Base-by-base conservation (phyloP, 768 basidiomycete species). In the Grammothele lineata region DNA sequence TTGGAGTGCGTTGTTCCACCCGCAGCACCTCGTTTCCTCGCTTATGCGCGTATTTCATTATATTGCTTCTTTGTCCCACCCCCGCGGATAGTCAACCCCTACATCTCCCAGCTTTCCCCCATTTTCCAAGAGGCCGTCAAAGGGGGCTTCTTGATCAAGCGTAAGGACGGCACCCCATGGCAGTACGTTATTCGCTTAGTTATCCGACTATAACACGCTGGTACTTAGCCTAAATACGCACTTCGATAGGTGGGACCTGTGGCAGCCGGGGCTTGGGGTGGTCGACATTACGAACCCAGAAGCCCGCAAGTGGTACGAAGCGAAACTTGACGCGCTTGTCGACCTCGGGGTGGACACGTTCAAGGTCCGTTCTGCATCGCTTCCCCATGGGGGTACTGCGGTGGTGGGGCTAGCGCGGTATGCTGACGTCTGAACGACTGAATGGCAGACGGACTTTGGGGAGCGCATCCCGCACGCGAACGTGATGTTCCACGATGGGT, bases 381-480 rank as follows among this genome's bases (percentile, higher is more conserved):
- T 30, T 30, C 27, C 27, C 27, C 14, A n/a, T n/a, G n/a, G n/a
- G n/a, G n/a, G n/a, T n/a, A n/a, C n/a, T n/a, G n/a, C n/a, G n/a
- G n/a, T n/a, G n/a, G n/a, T n/a, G n/a, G n/a, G n/a, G n/a, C n/a
- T n/a, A n/a, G n/a, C n/a, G 27, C 27, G 27, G 27, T 7, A 7
- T 7, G 27, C 27, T 7, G 27, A 30, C 27, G 14, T 30, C 27
- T 14, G 27, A 30, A 7, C 14, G 7, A 26, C n/a, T 19, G 25
- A 34, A n/a, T n/a, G 25, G 12, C 48, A 83, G 80, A 88, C 84
- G 6, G 85, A 88, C 58, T 88, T 88, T 58, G 86, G 79, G 23
- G 86, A 89, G 62, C 76, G 85, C 10, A 86, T 87, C 41, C 85
- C 85, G 1, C 84, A 87, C 58, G 65, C 77, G 1, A 70, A 72